Evolutionary conservation across 768 basidiomycete species (phyloP).

Genomic region (Bullera alba): DNA sequence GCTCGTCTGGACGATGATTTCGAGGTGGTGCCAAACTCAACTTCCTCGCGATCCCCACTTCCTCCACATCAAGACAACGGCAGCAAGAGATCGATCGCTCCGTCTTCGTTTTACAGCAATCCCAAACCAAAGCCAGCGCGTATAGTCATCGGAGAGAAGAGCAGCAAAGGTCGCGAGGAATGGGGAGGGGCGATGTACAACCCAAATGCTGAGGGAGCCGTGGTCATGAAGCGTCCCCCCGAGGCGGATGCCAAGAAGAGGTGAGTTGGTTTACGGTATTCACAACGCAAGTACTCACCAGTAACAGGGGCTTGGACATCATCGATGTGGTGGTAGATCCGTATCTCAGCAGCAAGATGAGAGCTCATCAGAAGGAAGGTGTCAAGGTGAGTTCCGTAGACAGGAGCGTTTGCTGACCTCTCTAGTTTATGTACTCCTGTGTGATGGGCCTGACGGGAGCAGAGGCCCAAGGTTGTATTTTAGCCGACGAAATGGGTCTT

Average conservation of each 20-base stretch:
- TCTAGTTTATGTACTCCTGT: conserved; percentile 88
- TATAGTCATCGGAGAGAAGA: conserved; percentile 24
- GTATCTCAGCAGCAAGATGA: conserved; percentile 63
- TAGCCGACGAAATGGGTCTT: conserved; percentile 96
- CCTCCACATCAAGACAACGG: no score
- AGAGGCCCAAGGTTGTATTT: conserved; percentile 83
- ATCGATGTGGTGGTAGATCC: conserved; percentile 82
- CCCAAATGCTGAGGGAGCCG: conserved; percentile 64
- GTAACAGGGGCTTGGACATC: conserved; percentile 42
- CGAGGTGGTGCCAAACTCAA: neutral
- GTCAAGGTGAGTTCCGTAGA: conserved; percentile 35
- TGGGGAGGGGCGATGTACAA: conserved; percentile 53
- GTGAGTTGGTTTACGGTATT: conserved; percentile 13
- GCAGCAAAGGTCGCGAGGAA: conserved; percentile 19
- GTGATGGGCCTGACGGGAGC: conserved; percentile 90
- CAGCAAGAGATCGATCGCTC: neutral
- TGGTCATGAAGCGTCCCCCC: conserved; percentile 77
- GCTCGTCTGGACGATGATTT: neutral
- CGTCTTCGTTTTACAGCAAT: conserved; percentile 28
- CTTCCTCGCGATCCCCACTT: no score
- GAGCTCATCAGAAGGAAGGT: conserved; percentile 87
- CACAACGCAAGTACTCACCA: no score
- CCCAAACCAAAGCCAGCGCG: conserved; percentile 12
- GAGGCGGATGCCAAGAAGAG: conserved; percentile 59
- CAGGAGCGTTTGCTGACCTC: neutral